These are phyloP conservation scores for Malus hybrid DNA, from an alignment of 331 rosid species.

Conservation along the genomic window DNA sequence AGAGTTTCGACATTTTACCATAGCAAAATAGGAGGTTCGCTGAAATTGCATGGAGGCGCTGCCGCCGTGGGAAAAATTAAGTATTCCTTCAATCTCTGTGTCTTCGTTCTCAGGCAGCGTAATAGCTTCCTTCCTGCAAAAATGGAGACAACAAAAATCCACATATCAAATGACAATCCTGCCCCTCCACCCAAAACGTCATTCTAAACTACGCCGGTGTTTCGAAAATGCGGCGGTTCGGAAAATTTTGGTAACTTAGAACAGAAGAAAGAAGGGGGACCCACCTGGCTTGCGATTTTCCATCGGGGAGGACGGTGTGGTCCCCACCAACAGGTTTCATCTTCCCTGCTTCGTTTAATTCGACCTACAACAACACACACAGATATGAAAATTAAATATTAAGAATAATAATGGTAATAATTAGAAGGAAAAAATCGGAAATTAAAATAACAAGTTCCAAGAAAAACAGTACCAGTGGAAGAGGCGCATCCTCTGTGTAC, in stretches of 20 bases:
- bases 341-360: constrained; percentile 77
- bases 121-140: constrained; percentile 53
- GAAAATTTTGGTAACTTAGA: not conserved
- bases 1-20: constrained; percentile 33
- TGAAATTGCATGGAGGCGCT: constrained; percentile 34
- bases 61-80: constrained; percentile 24
- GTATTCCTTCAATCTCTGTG: constrained; percentile 32
- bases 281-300: constrained; percentile 74
- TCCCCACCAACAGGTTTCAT: constrained; percentile 43
- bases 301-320: constrained; percentile 59
- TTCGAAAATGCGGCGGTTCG: not conserved
- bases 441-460: not conserved
- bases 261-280: not conserved
- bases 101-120: constrained; percentile 52
- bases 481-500: constrained; percentile 70
- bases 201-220: too few species aligned
- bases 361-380: constrained; percentile 1
- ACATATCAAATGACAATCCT: constrained; percentile 2
- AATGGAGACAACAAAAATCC: not conserved
- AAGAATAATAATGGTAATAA: not conserved
- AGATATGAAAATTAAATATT: not conserved
- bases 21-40: constrained; percentile 41
- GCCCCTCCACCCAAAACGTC: not conserved
- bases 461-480: constrained; percentile 40
- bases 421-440: not conserved